Conservation (phyloP, 163 green algal genomes). For the Trebouxia gelatinosa region DNA sequence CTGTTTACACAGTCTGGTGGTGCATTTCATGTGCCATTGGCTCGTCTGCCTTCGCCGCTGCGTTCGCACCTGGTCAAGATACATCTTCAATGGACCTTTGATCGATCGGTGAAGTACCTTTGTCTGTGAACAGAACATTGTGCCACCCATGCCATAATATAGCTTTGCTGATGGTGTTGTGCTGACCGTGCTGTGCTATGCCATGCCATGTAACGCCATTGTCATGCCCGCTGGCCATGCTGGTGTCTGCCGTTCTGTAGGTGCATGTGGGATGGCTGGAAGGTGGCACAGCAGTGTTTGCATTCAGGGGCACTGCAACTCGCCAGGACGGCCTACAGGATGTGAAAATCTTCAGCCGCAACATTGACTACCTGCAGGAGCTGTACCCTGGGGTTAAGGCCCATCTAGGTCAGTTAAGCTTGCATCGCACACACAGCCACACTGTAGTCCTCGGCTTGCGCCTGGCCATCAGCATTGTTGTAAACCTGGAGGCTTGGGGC, state of each 20-base stretch:
- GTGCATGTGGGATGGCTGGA: conserved; percentile 37
- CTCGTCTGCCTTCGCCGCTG: neutral
- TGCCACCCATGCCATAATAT: neutral
- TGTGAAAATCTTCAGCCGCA: conserved; percentile 30
- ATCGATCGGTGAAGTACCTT: neutral
- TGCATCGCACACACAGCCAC: neutral
- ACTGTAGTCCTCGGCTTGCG: neutral
- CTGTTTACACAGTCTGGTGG: neutral
- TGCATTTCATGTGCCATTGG: neutral
- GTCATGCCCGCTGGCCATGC: too few species aligned
- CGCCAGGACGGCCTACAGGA: conserved; percentile 35
- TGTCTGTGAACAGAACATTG: neutral
- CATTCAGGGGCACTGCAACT: conserved; percentile 32
- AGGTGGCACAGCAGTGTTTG: conserved; percentile 31
- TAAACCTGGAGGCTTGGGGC: neutral
- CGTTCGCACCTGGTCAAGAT: neutral
- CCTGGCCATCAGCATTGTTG: neutral
- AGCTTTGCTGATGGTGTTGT: neutral
- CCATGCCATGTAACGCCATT: neutral
- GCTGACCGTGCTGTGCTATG: neutral
- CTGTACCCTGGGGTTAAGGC: conserved; percentile 27
- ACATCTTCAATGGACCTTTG: neutral
- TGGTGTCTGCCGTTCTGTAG: too few species aligned
- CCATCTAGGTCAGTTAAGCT: neutral
- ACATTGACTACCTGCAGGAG: conserved; percentile 35